Evolutionary conservation across 2,329 filamentous ascomycete genomes (phyloP).

Genomic region (Calonectria henricotiae): DNA sequence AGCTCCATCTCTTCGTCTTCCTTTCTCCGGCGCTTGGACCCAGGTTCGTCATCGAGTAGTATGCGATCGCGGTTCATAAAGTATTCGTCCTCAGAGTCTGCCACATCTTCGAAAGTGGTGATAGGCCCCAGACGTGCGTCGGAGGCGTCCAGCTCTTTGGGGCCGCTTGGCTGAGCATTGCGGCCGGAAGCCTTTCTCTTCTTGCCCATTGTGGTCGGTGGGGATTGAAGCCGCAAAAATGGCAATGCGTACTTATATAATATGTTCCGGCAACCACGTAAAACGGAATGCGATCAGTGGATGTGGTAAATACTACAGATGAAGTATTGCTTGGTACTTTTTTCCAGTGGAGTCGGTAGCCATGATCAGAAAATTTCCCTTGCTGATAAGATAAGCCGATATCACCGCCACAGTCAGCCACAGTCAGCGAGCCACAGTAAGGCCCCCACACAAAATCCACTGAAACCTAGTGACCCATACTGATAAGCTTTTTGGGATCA

Average conservation of each 20-base stretch:
- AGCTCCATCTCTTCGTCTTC: slow-evolving; percentile 78
- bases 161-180: slow-evolving; percentile 64
- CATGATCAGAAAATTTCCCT: slow-evolving; percentile 30
- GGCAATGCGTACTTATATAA: not conserved
- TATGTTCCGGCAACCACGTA: not conserved
- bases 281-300: slow-evolving; percentile 16
- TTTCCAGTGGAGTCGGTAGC: slow-evolving; percentile 28
- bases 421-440: not conserved
- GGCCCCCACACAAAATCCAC: not conserved
- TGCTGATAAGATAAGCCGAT: slow-evolving; percentile 35
- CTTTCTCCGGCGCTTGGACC: slow-evolving; percentile 83
- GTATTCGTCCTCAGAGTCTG: slow-evolving; percentile 95
- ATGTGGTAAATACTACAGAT: not conserved
- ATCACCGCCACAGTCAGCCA: not conserved
- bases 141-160: slow-evolving; percentile 69
- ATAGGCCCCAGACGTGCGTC: slow-evolving; percentile 76
- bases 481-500: not conserved
- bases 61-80: slow-evolving; percentile 90
- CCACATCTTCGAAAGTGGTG: slow-evolving; percentile 84
- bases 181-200: slow-evolving; percentile 80
- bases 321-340: slow-evolving; percentile 24
- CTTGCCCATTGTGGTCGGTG: slow-evolving; percentile 68
- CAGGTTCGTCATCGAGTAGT: slow-evolving; percentile 85
- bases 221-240: too few relatives aligned
- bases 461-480: too few relatives aligned